These are phyloP conservation scores for Aeschynomene evenia DNA, from an alignment of 306 rosid genomes.

Conservation along the genomic window DNA sequence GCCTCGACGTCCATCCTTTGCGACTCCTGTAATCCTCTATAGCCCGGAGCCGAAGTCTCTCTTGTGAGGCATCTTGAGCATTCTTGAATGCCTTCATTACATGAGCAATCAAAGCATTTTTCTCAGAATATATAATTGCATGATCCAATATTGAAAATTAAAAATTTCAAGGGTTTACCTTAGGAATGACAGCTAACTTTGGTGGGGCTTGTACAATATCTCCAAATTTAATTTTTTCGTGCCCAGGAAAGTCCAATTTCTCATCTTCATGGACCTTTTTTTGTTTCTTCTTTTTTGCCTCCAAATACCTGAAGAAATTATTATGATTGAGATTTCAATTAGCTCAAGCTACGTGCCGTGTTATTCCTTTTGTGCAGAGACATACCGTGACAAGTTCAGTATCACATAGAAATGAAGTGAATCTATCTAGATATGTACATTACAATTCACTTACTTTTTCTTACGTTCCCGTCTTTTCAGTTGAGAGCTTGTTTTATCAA, in stretches of 20 bases:
- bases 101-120: slow-evolving; percentile 30
- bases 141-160: slow-evolving; percentile 6
- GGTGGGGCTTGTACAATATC: slow-evolving; percentile 93
- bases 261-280: slow-evolving; percentile 51
- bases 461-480: slow-evolving; percentile 59
- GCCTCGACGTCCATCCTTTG: slow-evolving; percentile 81
- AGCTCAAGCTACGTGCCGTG: not conserved
- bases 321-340: slow-evolving; percentile 5
- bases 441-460: slow-evolving; percentile 60
- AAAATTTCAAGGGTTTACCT: slow-evolving; percentile 47
- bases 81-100: slow-evolving; percentile 58
- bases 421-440: not conserved
- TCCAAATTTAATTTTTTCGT: slow-evolving; percentile 75
- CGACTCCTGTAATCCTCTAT: slow-evolving; percentile 81
- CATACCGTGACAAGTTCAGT: not conserved
- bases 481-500: slow-evolving; percentile 45
- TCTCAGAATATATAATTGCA: not conserved
- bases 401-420: not conserved
- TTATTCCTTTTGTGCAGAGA: not conserved
- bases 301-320: slow-evolving; percentile 57
- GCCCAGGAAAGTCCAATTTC: slow-evolving; percentile 60
- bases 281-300: slow-evolving; percentile 65
- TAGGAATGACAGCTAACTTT: slow-evolving; percentile 60
- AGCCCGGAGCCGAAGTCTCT: slow-evolving; percentile 76
- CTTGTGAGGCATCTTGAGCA: slow-evolving; percentile 68